Conservation (phyloP, 352 stramenopile species). For the Globisporangium cylindrosporum region DNA sequence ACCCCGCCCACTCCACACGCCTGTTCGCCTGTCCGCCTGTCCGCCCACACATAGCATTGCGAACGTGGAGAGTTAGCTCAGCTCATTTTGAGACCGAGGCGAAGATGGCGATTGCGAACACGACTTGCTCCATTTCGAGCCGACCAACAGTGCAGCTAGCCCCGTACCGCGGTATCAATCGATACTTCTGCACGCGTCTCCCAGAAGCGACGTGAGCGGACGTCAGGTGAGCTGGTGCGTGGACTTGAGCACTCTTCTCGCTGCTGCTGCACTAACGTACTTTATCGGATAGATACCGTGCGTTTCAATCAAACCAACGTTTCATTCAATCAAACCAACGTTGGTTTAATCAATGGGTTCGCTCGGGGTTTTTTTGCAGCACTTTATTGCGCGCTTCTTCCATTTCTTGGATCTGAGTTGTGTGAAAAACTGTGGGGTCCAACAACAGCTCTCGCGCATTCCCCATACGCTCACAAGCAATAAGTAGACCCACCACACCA, state of each 20-base stretch:
- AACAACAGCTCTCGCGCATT: neutral
- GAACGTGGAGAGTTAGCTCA: neutral
- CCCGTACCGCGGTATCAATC: too few relatives aligned
- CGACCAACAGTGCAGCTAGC: neutral
- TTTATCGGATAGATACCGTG: neutral
- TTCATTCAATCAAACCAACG: neutral
- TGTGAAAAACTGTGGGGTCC: neutral
- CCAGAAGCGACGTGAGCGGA: too few relatives aligned
- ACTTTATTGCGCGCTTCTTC: neutral
- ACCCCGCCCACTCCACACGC: neutral
- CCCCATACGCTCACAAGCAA: neutral
- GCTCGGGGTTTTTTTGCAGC: neutral
- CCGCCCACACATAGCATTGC: neutral
- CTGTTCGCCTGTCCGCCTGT: neutral
- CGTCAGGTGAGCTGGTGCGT: too few relatives aligned
- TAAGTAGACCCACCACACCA: neutral
- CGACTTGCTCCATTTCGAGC: neutral
- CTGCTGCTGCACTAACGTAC: neutral
- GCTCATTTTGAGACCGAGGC: neutral
- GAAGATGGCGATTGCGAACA: neutral
- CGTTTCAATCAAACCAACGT: neutral
- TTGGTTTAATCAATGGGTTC: neutral
- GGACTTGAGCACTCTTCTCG: too few relatives aligned
- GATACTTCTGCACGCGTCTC: too few relatives aligned
- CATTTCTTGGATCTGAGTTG: slow-evolving; percentile 1